These are phyloP conservation scores for Begonia peltatifolia DNA, from an alignment of 306 rosid genomes.

Conservation along the genomic window DNA sequence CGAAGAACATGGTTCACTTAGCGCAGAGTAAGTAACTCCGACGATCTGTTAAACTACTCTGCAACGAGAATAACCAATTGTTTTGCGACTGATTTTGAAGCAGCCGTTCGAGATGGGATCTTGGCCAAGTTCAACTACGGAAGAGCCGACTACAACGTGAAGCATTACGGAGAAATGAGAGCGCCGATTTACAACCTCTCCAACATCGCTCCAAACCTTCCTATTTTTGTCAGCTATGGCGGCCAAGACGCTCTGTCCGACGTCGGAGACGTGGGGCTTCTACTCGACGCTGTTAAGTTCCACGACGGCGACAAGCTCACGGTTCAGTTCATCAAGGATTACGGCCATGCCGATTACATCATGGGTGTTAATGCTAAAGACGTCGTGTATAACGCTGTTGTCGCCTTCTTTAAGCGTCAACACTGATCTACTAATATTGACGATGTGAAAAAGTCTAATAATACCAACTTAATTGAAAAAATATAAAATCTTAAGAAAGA, in stretches of 20 bases:
- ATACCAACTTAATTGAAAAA: too few relatives aligned
- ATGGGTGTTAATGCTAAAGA: constrained; percentile 72
- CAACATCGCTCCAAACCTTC: constrained; percentile 55
- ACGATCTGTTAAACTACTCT: too few relatives aligned
- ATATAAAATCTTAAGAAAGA: too few relatives aligned
- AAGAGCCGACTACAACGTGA: constrained; percentile 22
- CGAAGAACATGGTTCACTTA: constrained; percentile 71
- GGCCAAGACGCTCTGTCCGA: constrained; percentile 73
- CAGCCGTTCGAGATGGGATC: constrained; percentile 50
- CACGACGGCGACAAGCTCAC: constrained; percentile 52
- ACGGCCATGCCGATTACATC: constrained; percentile 65
- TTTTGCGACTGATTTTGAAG: constrained; percentile 2
- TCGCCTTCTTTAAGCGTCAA: constrained; percentile 46
- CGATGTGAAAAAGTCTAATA: too few relatives aligned
- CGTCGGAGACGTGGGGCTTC: constrained; percentile 30
- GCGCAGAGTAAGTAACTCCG: constrained; percentile 44
- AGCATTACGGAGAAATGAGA: constrained; percentile 39
- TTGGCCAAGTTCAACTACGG: constrained; percentile 50
- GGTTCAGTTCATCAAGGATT: constrained; percentile 41
- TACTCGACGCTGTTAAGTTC: constrained; percentile 45
- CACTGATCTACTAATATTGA: background rate
- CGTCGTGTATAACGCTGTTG: constrained; percentile 33
- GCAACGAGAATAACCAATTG: too few relatives aligned
- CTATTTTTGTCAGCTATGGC: constrained; percentile 80
- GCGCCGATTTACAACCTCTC: constrained; percentile 79